A percentile compares a stretch with the other conserved stretches of the same genome.
These are phyloP conservation scores for Ascochyta clinopodiicola DNA, from an alignment of 2,329 filamentous ascomycete species.

Conservation along the genomic window DNA sequence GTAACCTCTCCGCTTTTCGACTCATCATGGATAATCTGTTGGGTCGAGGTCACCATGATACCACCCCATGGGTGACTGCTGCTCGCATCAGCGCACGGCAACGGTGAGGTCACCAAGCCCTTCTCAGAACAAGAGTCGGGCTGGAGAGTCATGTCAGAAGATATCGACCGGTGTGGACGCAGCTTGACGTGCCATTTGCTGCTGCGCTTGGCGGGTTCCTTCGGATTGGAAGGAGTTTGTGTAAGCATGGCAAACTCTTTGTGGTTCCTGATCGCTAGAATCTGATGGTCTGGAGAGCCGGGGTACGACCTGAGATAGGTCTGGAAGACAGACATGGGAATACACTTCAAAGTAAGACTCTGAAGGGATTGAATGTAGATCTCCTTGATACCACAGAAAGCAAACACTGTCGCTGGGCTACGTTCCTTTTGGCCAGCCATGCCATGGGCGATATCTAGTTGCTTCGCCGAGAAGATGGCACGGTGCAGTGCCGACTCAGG, in stretches of 20 bases:
- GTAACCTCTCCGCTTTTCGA: constrained; percentile 26
- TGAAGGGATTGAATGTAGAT: constrained; percentile 47
- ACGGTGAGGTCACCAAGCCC: constrained; percentile 29
- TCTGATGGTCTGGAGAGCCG: constrained; percentile 54
- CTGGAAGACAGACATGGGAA: constrained; percentile 55
- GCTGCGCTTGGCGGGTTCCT: constrained; percentile 6
- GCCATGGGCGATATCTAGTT: constrained; percentile 43
- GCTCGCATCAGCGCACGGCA: constrained; percentile 7
- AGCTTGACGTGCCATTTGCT: constrained; percentile 27
- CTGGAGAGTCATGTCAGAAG: constrained; percentile 24
- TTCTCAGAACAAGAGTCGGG: constrained; percentile 41
- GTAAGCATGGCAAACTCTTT: constrained; percentile 53
- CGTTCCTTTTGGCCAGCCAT: constrained; percentile 31
- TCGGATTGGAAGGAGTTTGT: constrained; percentile 19
- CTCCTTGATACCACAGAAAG: constrained; percentile 55
- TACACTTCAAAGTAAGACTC: constrained; percentile 39
- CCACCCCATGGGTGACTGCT: constrained; percentile 40
- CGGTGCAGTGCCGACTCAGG: constrained; percentile 51
- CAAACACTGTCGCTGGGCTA: constrained; percentile 48
- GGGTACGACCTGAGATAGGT: constrained; percentile 53
- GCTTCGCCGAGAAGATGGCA: constrained; percentile 53
- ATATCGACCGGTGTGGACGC: constrained; percentile 12
- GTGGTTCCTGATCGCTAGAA: constrained; percentile 54
- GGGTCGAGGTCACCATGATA: constrained; percentile 49
- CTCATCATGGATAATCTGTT: constrained; percentile 42